Evolutionary conservation across 2,329 filamentous ascomycete genomes (phyloP), one percentile per base, ranked within the genome.

Genomic region (Talaromyces sp.): DNA sequence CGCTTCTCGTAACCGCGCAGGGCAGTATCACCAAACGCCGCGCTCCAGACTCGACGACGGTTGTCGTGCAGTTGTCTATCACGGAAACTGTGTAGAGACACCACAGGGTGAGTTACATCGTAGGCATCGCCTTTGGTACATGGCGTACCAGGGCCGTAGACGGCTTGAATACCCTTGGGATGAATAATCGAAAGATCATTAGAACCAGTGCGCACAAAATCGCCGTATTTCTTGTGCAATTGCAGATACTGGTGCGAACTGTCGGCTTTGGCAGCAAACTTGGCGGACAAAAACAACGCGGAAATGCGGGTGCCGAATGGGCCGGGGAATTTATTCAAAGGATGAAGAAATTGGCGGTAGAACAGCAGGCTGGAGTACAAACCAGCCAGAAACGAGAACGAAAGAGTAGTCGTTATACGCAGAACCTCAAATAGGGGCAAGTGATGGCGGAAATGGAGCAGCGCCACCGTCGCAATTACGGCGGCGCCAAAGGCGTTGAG

Each of bases 101-200:
- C 67, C 13, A 74, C 70, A 22, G 76, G 78, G n/a, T 58, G 58
- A 13, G 70, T 74, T 31, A 64, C 60, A 27, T 77, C 75, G 68
- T 84, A 84, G 75, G 76, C 83, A 0, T 73, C 68, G 1, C 69
- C 70, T 66, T 83, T 84, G 19, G 66, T 69, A 38, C 79, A 81
- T 67, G 73, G 73, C 1, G 79, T 73, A 29, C 74, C 70, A 5
- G 70, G 60, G 0, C 78, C 79, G 58, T 79, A 80, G 13, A 82
- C 75, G 61, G 69, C 63, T 69, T 78, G 65, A 67, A 80, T 69
- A 65, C 70, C 75, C 68, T 77, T 68, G 49, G 79, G 72, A 63
- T 79, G 69, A 5, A 68, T 71, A 56, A 79, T 75, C 10, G 76
- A 78, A 13, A 80, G 69, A 7, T 75, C 72, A 8, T 72, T 73